Percentiles rank a stretch among this genome's conserved stretches.
Evolutionary conservation across 2,329 filamentous ascomycete genomes (phyloP).

Genomic region (Onygenales sp.): DNA sequence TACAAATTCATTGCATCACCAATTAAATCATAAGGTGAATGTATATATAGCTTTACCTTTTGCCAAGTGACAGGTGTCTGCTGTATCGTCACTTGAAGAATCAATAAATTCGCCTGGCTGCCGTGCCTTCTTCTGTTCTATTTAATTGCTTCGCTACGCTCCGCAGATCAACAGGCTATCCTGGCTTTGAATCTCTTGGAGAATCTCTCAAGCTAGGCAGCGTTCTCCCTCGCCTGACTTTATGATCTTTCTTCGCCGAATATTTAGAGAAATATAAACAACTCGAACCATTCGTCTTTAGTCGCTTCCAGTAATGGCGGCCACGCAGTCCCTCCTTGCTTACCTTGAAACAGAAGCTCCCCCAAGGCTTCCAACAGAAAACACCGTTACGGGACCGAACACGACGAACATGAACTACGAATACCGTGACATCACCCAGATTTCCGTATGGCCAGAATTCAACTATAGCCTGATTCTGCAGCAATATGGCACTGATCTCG

Average conservation of each 20-base stretch:
- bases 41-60: too few relatives aligned
- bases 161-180: not conserved
- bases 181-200: not conserved
- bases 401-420: conserved; percentile 8
- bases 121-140: too few relatives aligned
- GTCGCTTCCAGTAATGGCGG: not conserved
- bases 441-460: conserved; percentile 11
- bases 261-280: not conserved
- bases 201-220: not conserved
- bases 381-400: conserved; percentile 2
- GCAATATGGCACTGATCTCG: conserved; percentile 7
- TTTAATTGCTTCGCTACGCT: too few relatives aligned
- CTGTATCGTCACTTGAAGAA: too few relatives aligned
- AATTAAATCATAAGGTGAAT: too few relatives aligned
- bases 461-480: conserved; percentile 9
- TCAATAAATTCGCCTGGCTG: too few relatives aligned
- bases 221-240: not conserved
- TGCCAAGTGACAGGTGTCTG: too few relatives aligned
- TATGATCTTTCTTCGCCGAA: not conserved
- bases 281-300: not conserved
- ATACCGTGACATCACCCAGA: conserved; percentile 7
- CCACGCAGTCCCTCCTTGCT: not conserved
- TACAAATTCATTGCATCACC: too few relatives aligned
- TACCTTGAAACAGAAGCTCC: conserved; percentile 1
- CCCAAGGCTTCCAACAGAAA: conserved; percentile 6